A percentile compares a stretch with the other conserved stretches of the same genome.
phyloP scores from a whole-genome alignment of 345 rosid species.

The Melaleuca alternifolia region DNA sequence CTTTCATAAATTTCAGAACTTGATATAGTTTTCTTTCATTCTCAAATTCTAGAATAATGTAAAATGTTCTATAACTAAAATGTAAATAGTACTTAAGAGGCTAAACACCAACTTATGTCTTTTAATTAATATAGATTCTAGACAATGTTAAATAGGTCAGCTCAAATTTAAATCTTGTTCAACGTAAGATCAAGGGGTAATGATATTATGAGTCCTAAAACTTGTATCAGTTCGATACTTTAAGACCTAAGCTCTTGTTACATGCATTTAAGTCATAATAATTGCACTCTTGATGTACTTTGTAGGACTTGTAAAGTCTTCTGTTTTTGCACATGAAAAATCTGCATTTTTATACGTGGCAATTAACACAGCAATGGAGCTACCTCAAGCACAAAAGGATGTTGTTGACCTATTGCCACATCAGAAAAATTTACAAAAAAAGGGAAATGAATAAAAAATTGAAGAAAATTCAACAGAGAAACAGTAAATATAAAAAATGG shows the following conservation, averaged over 20 bases:
- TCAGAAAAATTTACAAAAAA: fast-evolving
- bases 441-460: fast-evolving
- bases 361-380: background rate
- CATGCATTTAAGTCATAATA: background rate
- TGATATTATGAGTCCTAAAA: background rate
- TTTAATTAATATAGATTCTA: background rate
- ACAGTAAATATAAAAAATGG: background rate
- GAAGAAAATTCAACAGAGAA: background rate
- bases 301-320: background rate
- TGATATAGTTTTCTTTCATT: background rate
- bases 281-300: background rate
- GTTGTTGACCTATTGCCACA: background rate
- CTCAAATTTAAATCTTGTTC: background rate
- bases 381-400: background rate
- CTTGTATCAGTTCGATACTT: background rate
- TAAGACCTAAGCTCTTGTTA: too few relatives aligned
- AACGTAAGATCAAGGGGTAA: background rate
- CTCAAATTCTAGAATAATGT: background rate
- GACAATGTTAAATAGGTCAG: background rate
- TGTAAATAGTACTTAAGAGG: background rate
- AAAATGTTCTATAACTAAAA: background rate
- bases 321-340: background rate
- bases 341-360: background rate
- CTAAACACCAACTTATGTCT: background rate
- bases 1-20: background rate